Evolutionary conservation across 2,329 filamentous ascomycete genomes (phyloP).

Genomic region (Phaeosphaeria sp.): DNA sequence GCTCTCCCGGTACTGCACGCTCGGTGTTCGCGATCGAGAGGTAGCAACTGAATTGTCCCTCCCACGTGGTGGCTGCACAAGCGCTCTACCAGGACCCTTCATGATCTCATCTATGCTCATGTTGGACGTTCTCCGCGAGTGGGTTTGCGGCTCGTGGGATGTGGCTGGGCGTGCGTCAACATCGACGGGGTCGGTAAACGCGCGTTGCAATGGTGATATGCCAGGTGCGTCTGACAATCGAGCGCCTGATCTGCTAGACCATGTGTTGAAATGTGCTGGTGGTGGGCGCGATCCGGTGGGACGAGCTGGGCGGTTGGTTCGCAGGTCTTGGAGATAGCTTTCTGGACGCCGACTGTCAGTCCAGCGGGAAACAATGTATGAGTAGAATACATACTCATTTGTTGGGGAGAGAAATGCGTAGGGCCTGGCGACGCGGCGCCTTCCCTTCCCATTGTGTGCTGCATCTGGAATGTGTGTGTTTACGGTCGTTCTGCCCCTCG

Average conservation of each 20-base stretch:
- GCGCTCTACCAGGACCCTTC: conserved; percentile 35
- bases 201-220: conserved; percentile 32
- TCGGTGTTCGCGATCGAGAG: conserved; percentile 61
- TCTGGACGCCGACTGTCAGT: conserved; percentile 56
- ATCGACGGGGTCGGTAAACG: conserved; percentile 33
- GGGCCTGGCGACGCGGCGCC: conserved; percentile 45
- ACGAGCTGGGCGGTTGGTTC: conserved; percentile 70
- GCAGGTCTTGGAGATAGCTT: conserved; percentile 73
- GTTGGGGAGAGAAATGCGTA: conserved; percentile 44
- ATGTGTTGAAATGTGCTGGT: conserved; percentile 56
- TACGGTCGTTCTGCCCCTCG: conserved; percentile 26
- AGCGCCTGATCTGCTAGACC: conserved; percentile 37
- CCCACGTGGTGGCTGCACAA: conserved; percentile 47
- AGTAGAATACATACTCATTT: conserved; percentile 45
- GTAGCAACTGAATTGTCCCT: conserved; percentile 51
- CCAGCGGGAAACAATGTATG: conserved; percentile 11
- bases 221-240: conserved; percentile 34
- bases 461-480: conserved; percentile 36
- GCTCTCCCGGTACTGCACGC: conserved; percentile 71
- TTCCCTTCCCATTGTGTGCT: conserved; percentile 43
- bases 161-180: conserved; percentile 26
- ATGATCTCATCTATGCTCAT: conserved; percentile 39
- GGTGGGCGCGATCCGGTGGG: conserved; percentile 75
- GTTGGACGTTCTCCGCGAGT: conserved; percentile 37
- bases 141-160: conserved; percentile 33